Evolutionary conservation across 2,329 filamentous ascomycete species (phyloP), one percentile per base, ranked within the genome.

Genomic region (Ascochyta viciae-villosae): DNA sequence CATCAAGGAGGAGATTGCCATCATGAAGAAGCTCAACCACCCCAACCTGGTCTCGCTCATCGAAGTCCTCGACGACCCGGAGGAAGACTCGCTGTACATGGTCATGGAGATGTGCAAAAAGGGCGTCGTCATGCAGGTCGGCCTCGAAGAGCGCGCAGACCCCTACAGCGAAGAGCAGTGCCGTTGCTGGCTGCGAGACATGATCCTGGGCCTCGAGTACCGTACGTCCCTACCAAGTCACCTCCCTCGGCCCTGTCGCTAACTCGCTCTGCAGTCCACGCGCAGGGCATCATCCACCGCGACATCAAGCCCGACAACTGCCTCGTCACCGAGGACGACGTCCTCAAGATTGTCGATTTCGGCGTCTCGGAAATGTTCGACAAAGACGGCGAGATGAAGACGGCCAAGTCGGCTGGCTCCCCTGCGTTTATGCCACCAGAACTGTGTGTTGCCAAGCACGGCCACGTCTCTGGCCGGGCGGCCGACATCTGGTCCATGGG

Each of bases 401-500:
- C 92, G 0, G 88, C 89, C 55, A 99, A 98, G 77, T 94, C 92
- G 3, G 93, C 93, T 10, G 95, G 95, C 1, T 97, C 93, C 3
- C 95, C 95, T 0, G 95, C 95, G 0, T 99, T 99, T 69, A 84
- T 98, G 54, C 91, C 95, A 0, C 95, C 95, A 0, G 95, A 99
- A 75, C 81, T 99, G 12, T 99, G 95, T 70, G 88, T 93, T 22
- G 86, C 87, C 7, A 92, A 86, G 67, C 94, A 97, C 72, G 91
- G 91, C 0, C 88, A 93, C 63, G 89, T 98, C 1, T 94, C 91
- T 3, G 95, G 95, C 10, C 90, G 87, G 66, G 92, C 94, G 4
- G 92, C 92, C 4, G 95, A 99, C 76, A 92, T 99, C 50, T 99
- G 95, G 95, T 96, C 94, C 3, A 98, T 98, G 94, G 95, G 95